Evolutionary conservation across 2,329 filamentous ascomycete species (phyloP), one percentile per base, ranked within the genome.

Genomic region (Cercospora beticola): DNA sequence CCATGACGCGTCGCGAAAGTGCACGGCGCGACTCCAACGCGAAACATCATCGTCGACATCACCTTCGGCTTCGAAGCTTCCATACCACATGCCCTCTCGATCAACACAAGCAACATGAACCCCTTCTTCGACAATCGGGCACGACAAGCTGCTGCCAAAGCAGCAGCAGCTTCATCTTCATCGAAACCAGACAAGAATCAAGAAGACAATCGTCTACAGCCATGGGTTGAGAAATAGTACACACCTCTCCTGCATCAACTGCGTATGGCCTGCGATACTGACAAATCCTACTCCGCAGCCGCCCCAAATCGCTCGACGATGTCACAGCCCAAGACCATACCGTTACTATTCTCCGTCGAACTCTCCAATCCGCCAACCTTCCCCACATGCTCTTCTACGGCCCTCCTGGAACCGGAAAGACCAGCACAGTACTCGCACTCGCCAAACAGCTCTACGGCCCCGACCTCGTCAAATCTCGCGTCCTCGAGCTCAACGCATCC

Each of bases 341-440:
- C 7, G 92, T 97, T 67, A 93, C 92, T 65, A 91, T 98, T 74
- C 89, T 99, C 52, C 92, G 94, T 79, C 88, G 95, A 75, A 98
- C 93, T 30, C 86, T 99, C 23, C 94, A 98, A 85, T 93, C 94
- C 76, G 93, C 94, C 71, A 99, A 99, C 88, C 90, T 99, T 46
- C 95, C 95, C 3, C 96, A 99, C 81, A 97, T 99, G 93, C 92
- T 99, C 76, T 98, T 98, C 86, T 99, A 99, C 79, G 95, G 95
- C 4, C 95, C 96, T 0, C 96, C 95, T 0, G 95, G 95, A 52
- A 99, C 95, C 0, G 95, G 95, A 74, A 99, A 99, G 84, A 99
- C 95, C 0, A 97, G 93, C 1, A 99, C 96, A 0, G 93, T 99
- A 75, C 91, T 99, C 72, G 96, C 96, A 2, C 90, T 99, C 31